phyloP scores from a whole-genome alignment of 176 grass and related monocot species.

The Carex kokanica region DNA sequence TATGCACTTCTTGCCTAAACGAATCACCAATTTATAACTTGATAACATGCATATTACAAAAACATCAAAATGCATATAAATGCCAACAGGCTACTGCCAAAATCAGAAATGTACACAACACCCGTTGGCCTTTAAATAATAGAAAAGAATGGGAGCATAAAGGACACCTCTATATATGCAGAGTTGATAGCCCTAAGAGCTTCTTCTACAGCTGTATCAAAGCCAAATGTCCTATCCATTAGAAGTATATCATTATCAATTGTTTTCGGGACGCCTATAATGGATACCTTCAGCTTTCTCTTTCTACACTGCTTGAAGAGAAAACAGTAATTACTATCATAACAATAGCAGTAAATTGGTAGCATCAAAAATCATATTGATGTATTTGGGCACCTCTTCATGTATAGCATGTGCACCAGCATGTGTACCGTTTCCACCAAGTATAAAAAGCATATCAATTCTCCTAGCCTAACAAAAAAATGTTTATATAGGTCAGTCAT shows the following conservation, averaged over 20 bases:
- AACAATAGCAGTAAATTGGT: not conserved
- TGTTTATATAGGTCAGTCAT: not conserved
- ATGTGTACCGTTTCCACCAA: conserved; percentile 96
- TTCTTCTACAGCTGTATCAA: conserved; percentile 98
- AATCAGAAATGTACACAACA: conserved; percentile 7
- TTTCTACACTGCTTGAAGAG: conserved; percentile 59
- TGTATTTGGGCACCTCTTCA: conserved; percentile 51
- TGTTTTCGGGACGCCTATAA: conserved; percentile 90
- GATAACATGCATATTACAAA: not conserved
- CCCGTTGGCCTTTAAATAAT: not conserved
- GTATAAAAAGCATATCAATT: conserved; percentile 96
- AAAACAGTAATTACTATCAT: conserved; percentile 3
- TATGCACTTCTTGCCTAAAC: conserved; percentile 85
- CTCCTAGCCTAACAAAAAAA: conserved; percentile 59
- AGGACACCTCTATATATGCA: conserved; percentile 87
- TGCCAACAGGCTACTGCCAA: conserved; percentile 4
- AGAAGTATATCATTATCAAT: conserved; percentile 98
- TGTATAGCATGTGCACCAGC: conserved; percentile 94
- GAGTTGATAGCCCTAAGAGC: conserved; percentile 88
- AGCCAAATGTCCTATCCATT: conserved; percentile 98
- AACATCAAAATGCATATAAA: conserved; percentile 22
- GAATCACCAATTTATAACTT: not conserved
- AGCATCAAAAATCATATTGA: conserved; percentile 17
- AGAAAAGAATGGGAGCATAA: not conserved
- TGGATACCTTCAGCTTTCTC: conserved; percentile 89